Base-by-base conservation (phyloP, 306 rosid species). In the Cucurbita argyrosperma region DNA sequence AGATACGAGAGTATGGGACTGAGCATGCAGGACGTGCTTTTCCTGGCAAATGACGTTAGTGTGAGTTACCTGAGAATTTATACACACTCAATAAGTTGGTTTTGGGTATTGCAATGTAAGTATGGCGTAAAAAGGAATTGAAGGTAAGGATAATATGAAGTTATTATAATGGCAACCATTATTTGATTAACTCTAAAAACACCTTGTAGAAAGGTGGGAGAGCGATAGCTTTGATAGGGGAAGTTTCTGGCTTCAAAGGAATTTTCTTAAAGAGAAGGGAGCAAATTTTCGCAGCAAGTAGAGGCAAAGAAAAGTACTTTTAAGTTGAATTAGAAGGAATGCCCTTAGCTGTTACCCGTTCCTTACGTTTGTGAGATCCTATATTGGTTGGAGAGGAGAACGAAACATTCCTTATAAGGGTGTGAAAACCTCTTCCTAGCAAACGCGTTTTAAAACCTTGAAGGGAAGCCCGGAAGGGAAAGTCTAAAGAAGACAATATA, bases 11-110 rank as follows among this genome's bases (percentile, higher is more conserved):
- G 81, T 72, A 85, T 91, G 91, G 97, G 96, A 67, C 80, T 94
- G 74, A 88, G 97, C 89, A 89, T 89, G 92, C 98, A 90, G 76
- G 99, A 90, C 66, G 88, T 90, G 77, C 86, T 94, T 84, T 89
- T 94, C 86, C 96, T 94, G 54, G 88, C 95, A 64, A 88, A 91
- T 66, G 92, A 94, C 78, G 76, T 86, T 47, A 83, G 85, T 80
- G 99, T 91, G 80, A 89, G 99, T 82, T 77, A 46, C 50, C 76
- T 61, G 8, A 35, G 58, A 30, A 21, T 74, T 42, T 56, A 9
- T 74, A 38, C 53, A 38, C 38, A 4, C 47, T 35, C 54, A 19
- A 56, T 39, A 73, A 47, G 18, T 73, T 56, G 37, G 40, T 54
- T 38, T 55, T 49, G 40, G 38, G 14, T 54, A 72, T 55, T 39